Conservation (phyloP, 441 rosid species). For the Populus tomentosa region DNA sequence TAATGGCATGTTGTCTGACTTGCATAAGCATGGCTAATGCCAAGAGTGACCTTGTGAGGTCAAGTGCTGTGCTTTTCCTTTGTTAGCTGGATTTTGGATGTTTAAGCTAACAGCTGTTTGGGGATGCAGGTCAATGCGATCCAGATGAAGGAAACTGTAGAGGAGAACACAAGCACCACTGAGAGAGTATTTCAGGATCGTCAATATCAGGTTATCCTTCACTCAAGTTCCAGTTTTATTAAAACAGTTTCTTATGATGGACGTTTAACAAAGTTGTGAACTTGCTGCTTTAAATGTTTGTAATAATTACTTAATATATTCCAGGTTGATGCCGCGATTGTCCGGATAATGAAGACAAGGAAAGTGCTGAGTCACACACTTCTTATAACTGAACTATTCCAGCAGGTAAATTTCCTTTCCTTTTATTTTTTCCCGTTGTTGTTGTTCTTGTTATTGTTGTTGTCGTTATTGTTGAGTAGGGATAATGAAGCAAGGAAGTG, state of each 20-base stretch:
- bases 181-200: slow-evolving; percentile 99
- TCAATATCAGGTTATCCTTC: slow-evolving; percentile 79
- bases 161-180: slow-evolving; percentile 96
- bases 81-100: not conserved
- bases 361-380: slow-evolving; percentile 97
- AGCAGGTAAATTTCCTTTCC: slow-evolving; percentile 66
- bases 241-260: not conserved
- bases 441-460: not conserved
- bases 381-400: slow-evolving; percentile 96
- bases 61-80: not conserved
- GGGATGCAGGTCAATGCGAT: slow-evolving; percentile 85
- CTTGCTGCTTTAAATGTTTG: slow-evolving; percentile 6
- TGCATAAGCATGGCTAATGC: not conserved
- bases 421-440: not conserved
- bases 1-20: not conserved
- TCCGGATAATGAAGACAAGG: slow-evolving; percentile 97
- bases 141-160: slow-evolving; percentile 99
- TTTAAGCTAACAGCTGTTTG: not conserved
- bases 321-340: slow-evolving; percentile 99
- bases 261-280: slow-evolving; percentile 5
- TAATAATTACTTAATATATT: slow-evolving; percentile 5
- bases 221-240: not conserved
- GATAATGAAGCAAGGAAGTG: not conserved
- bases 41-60: not conserved
- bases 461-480: not conserved